Evolutionary conservation across 495 filamentous ascomycete genomes (phyloP), one percentile per base, ranked within the genome.

Genomic region (Aspergillus panamensis): DNA sequence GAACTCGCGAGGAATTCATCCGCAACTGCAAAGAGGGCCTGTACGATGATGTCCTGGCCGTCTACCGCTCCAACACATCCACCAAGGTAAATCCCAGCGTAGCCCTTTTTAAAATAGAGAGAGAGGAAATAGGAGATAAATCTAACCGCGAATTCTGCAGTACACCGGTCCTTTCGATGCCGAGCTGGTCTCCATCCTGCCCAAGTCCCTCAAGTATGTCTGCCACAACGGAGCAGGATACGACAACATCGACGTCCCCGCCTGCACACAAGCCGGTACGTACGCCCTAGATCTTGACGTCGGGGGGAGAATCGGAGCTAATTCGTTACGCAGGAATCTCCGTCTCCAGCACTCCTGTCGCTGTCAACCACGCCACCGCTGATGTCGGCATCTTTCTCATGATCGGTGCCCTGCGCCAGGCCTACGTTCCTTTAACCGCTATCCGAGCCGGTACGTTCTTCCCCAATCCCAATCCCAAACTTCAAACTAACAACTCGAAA

Each of bases 211-310:
- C 39, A 86, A 82, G 59, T 96, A 88, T 70, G 81, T 96, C 60
- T 88, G 84, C 66, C 91, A 96, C 68, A 92, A 91, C 65, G 92
- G 91, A 33, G 90, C 90, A 30, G 90, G 90, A 3, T 94, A 94
- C 67, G 90, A 94, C 62, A 89, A 91, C 56, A 82, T 94, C 30
- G 87, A 92, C 62, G 77, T 91, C 25, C 62, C 80, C 6, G 84
- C 82, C n/a, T 91, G 88, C 69, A 80, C 85, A 13, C 71, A 77
- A 31, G 75, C 80, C 60, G 77, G 79, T 77, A 57, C 17, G 49
- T 55, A 13, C 56, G 3, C 10, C 45, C 17, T 44, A 6, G 12
- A 20, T 53, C 19, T 29, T 25, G 20, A 0, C 8, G 31, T 20
- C 3, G 20, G 8, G 16, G 42, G 17, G 10, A 33, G 17, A 21